Base-by-base conservation (phyloP, 2,329 filamentous ascomycete genomes). In the Arthrobotrys sphaeroides region DNA sequence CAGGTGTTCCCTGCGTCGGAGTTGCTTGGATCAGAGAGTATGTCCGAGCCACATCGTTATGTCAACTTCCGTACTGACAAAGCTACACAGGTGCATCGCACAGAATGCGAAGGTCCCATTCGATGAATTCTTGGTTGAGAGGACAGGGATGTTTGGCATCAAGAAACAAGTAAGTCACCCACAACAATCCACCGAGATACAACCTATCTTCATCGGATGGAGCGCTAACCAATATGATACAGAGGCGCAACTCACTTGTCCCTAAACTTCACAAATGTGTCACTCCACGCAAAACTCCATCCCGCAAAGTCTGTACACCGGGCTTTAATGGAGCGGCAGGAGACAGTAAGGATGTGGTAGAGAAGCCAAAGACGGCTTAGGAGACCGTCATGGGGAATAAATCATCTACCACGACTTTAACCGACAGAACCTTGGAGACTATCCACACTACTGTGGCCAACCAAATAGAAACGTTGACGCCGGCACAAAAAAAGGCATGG, bases 1-100 rank as follows among this genome's bases (percentile, higher is more conserved):
- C 62, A 2, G 47, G 47, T 18, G 55, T 74, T 38, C 70, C 70
- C 7, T 61, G 53, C 38, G 70, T 74, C 24, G 70, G 64, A 5
- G 62, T 74, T 13, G 55, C 53, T 5, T 74, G 70, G 70, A 51
- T 74, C n/a, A 68, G 57, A 43, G 42, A 74, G 70, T 74, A 47
- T 45, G 69, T 74, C 16, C 9, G 10, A 22, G 3, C 3, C n/a
- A 1, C 0, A 33, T 12, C 6, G 5, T 6, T 33, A 1, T 1
- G 13, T 33, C 9, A 9, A 49, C 2, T 2, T 36, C 33, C 9
- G 24, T 36, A 22, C 36, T 57, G 38, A 64, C 38, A 38, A 16
- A 7, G 1, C 24, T 62, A 3, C 10, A n/a, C 13, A 70, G 66
- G 16, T 70, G 66, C 26, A 26, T 36, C 22, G 12, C 55, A 5